Conservation (phyloP, 345 rosid genomes). For the Salix suchowensis region DNA sequence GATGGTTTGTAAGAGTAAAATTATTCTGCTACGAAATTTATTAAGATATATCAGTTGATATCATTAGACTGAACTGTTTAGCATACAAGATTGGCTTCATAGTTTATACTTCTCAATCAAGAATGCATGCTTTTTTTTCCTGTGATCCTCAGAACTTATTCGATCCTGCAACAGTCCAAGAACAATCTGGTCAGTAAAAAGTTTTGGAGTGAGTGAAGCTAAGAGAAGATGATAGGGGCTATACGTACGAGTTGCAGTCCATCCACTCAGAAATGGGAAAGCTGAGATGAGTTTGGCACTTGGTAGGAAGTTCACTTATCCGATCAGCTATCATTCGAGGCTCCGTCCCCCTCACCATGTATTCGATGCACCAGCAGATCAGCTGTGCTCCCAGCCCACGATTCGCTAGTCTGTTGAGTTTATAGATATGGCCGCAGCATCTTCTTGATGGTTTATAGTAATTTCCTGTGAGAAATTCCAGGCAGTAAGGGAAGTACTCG, state of each 20-base stretch:
- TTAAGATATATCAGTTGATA: not conserved
- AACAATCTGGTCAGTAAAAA: no score
- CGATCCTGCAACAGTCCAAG: not conserved
- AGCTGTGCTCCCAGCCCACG: not conserved
- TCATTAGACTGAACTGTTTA: not conserved
- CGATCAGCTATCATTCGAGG: not conserved
- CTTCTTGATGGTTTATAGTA: not conserved
- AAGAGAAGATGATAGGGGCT: not conserved
- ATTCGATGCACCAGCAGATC: constrained; percentile 11
- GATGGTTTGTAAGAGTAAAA: not conserved
- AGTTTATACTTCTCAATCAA: not conserved
- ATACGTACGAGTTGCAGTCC: constrained; percentile 41
- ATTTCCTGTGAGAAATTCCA: not conserved
- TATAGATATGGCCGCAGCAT: not conserved
- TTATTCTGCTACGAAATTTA: not conserved
- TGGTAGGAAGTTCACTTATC: not conserved
- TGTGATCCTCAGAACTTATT: not conserved
- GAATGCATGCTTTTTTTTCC: not conserved
- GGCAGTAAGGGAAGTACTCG: not conserved
- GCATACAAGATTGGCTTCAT: not conserved
- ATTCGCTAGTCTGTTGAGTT: constrained; percentile 1
- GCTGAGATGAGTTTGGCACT: constrained; percentile 28
- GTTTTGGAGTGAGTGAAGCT: no score
- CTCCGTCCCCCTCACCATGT: not conserved
- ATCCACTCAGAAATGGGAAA: constrained; percentile 39